Percentiles rank a stretch among this genome's conserved stretches.
Evolutionary conservation across 2,329 filamentous ascomycete genomes (phyloP).

Genomic region (Cladophialophora carrionii): DNA sequence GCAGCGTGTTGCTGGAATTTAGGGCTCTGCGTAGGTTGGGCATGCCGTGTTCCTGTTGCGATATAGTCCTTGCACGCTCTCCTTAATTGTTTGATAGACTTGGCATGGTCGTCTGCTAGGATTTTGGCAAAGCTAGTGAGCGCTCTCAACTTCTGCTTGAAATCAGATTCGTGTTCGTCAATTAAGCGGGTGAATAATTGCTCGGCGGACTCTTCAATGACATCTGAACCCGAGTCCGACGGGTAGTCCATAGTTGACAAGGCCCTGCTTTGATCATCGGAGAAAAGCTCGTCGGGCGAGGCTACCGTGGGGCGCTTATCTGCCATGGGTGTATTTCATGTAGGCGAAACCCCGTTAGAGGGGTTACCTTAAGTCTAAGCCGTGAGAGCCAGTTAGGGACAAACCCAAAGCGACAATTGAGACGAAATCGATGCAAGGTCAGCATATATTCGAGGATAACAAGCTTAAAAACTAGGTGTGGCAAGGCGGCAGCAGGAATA

Average conservation of each 20-base stretch:
- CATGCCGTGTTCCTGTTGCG: background rate
- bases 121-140: constrained; percentile 9
- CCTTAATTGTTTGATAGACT: constrained; percentile 7
- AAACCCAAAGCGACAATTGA: background rate
- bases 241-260: background rate
- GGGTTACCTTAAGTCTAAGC: background rate
- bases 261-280: background rate
- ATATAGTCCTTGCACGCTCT: constrained; percentile 6
- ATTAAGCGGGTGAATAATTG: constrained; percentile 1
- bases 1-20: background rate
- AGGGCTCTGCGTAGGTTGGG: no score
- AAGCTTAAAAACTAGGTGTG: background rate
- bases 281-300: background rate
- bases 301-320: background rate
- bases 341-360: background rate
- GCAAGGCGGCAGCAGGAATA: background rate
- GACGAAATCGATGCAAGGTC: background rate
- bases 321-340: background rate
- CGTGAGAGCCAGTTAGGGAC: background rate
- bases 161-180: constrained; percentile 6
- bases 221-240: background rate
- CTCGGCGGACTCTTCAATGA: background rate
- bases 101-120: constrained; percentile 8
- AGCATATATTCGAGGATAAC: background rate
- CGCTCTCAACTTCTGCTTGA: constrained; percentile 11